Conservation (phyloP, 2,329 filamentous ascomycete species). For the Fusarium metavorans region DNA sequence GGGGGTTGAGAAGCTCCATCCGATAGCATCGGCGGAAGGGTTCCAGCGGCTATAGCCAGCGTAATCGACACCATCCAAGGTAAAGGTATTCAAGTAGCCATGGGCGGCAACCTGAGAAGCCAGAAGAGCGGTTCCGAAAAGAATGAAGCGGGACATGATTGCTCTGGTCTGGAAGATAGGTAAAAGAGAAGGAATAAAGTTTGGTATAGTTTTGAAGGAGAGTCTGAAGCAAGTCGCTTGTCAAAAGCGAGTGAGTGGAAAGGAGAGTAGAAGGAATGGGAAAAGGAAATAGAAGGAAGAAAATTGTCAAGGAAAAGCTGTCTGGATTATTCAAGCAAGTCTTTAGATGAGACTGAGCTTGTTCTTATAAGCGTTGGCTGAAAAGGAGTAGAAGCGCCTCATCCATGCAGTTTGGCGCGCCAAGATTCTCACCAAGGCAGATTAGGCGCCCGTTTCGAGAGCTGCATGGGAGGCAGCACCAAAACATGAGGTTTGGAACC, state of each 20-base stretch:
- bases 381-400: not conserved
- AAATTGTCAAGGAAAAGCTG: not conserved
- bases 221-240: conserved; percentile 7
- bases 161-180: not conserved
- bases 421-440: not conserved
- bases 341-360: not conserved
- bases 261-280: not conserved
- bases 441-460: conserved; percentile 9
- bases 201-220: not conserved
- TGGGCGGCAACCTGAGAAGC: conserved; percentile 40
- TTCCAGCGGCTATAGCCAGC: conserved; percentile 49
- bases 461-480: not conserved
- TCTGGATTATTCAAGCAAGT: not conserved
- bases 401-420: not conserved
- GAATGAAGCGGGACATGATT: conserved; percentile 29
- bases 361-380: not conserved
- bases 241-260: conserved; percentile 14
- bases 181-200: not conserved
- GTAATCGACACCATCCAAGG: conserved; percentile 49
- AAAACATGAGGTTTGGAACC: not conserved
- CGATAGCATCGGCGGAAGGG: conserved; percentile 47
- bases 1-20: conserved; percentile 56
- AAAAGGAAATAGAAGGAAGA: not conserved
- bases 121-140: conserved; percentile 23
- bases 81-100: conserved; percentile 41